Evolutionary conservation across 1,284 basidiomycete genomes (phyloP).

Genomic region (Sporisorium reilianum): DNA sequence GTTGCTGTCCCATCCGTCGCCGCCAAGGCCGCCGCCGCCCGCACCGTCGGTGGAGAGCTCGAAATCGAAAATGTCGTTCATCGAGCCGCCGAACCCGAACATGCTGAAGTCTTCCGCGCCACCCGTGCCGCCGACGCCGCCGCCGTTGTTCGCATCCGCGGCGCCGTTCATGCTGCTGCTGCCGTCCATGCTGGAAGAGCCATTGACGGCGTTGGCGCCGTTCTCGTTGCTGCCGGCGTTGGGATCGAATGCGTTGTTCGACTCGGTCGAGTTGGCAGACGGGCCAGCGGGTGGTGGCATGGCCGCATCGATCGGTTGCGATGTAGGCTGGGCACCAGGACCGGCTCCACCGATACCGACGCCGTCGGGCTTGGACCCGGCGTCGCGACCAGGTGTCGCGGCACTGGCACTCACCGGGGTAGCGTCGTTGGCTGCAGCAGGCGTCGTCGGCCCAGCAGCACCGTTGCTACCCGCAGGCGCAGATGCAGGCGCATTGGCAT

Average conservation of each 20-base stretch:
- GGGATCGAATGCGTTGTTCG: slow-evolving; percentile 12
- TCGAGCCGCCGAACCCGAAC: slow-evolving; percentile 60
- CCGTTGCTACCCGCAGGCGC: slow-evolving; percentile 25
- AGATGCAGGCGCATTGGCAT: slow-evolving; percentile 3
- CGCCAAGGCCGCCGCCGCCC: slow-evolving; percentile 30
- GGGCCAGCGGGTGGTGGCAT: slow-evolving; percentile 47
- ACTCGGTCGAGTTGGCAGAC: slow-evolving; percentile 22
- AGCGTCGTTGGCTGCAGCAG: slow-evolving; percentile 43
- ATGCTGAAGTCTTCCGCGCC: slow-evolving; percentile 61
- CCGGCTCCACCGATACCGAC: not conserved
- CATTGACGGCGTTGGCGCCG: slow-evolving; percentile 23
- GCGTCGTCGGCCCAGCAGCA: slow-evolving; percentile 41
- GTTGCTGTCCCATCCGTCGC: slow-evolving; percentile 55
- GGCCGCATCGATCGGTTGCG: slow-evolving; percentile 33
- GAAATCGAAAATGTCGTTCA: slow-evolving; percentile 66
- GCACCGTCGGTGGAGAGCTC: slow-evolving; percentile 55
- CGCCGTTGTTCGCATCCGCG: slow-evolving; percentile 11
- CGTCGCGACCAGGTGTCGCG: slow-evolving; percentile 53
- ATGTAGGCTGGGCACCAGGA: slow-evolving; percentile 29
- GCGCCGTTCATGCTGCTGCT: slow-evolving; percentile 12
- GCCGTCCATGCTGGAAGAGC: slow-evolving; percentile 13
- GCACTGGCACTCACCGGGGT: slow-evolving; percentile 53
- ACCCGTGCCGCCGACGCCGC: slow-evolving; percentile 12
- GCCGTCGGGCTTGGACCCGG: slow-evolving; percentile 14
- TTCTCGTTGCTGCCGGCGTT: slow-evolving; percentile 14